A percentile compares a stretch with the other conserved stretches of the same genome.
Conservation (phyloP, 345 rosid genomes). For the Aquilaria yunnanensis region DNA sequence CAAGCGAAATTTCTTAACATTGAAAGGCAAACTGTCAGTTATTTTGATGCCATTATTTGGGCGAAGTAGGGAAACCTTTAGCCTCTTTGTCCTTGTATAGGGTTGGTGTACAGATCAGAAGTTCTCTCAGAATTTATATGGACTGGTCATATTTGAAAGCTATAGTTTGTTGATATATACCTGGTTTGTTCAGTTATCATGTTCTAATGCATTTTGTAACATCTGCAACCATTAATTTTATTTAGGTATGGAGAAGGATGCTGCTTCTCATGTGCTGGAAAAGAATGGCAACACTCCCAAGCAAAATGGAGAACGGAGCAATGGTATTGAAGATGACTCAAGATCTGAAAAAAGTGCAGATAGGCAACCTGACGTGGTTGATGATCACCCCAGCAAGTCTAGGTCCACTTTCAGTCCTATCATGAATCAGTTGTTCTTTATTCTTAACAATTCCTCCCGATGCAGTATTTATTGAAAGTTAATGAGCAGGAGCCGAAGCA, state of each 20-base stretch:
- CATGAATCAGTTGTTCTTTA: conserved; percentile 33
- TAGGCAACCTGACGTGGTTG: conserved; percentile 74
- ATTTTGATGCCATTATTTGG: too few relatives aligned
- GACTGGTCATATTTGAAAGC: neutral
- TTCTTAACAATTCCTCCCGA: conserved; percentile 33
- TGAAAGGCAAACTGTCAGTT: too few relatives aligned
- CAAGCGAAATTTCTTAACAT: neutral
- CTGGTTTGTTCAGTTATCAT: neutral
- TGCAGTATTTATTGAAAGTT: conserved; percentile 45
- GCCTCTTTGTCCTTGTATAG: too few relatives aligned
- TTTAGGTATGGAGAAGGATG: conserved; percentile 34
- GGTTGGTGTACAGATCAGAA: too few relatives aligned
- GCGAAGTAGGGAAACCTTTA: too few relatives aligned
- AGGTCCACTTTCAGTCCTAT: conserved; percentile 56
- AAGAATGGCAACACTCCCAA: conserved; percentile 42
- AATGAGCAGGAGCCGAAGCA: conserved; percentile 88
- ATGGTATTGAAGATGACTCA: conserved; percentile 40
- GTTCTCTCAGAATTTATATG: neutral
- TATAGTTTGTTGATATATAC: conserved; percentile 1
- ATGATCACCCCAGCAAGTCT: conserved; percentile 82
- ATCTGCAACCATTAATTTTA: conserved; percentile 34
- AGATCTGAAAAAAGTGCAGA: conserved; percentile 53
- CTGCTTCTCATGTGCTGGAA: conserved; percentile 34
- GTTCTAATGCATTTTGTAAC: neutral
- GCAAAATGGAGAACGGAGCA: conserved; percentile 62